These are phyloP conservation scores for Penicillium argentinense DNA, from an alignment of 495 filamentous ascomycete species.

Conservation along the genomic window DNA sequence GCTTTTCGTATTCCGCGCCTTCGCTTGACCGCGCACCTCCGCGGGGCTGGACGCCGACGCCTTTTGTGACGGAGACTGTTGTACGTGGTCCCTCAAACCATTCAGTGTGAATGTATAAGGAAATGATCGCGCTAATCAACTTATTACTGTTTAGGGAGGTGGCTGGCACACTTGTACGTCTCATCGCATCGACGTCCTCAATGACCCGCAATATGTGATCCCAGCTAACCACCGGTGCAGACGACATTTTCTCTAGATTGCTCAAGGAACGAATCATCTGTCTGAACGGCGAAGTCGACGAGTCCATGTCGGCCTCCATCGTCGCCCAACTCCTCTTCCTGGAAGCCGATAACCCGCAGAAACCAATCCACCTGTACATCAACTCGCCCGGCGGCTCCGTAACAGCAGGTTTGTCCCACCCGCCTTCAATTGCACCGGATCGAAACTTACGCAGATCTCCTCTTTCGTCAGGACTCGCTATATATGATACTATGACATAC, in stretches of 20 bases:
- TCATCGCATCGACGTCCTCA: no score
- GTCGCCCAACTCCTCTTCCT: conserved; percentile 97
- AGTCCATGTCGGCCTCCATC: conserved; percentile 81
- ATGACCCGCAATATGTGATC: no score
- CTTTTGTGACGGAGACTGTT: conserved; percentile 76
- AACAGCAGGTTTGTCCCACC: conserved; percentile 59
- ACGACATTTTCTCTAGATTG: conserved; percentile 81
- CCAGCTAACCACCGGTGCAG: conserved; percentile 36
- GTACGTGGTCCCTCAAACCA: conserved; percentile 51
- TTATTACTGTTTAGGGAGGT: conserved; percentile 58
- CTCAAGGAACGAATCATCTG: conserved; percentile 93
- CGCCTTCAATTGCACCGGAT: neutral
- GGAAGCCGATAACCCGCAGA: conserved; percentile 92
- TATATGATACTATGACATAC: conserved; percentile 99
- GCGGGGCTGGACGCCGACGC: conserved; percentile 62
- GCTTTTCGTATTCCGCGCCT: conserved; percentile 34
- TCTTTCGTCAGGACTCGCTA: conserved; percentile 73
- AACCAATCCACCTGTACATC: conserved; percentile 95
- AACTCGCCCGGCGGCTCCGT: conserved; percentile 96
- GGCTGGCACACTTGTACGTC: conserved; percentile 88
- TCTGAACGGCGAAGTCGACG: conserved; percentile 89
- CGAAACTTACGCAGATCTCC: neutral
- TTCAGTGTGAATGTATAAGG: neutral
- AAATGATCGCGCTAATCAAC: neutral
- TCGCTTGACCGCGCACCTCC: conserved; percentile 43